phyloP scores from a whole-genome alignment of 2,329 filamentous ascomycete genomes.

The Alternaria dauci region DNA sequence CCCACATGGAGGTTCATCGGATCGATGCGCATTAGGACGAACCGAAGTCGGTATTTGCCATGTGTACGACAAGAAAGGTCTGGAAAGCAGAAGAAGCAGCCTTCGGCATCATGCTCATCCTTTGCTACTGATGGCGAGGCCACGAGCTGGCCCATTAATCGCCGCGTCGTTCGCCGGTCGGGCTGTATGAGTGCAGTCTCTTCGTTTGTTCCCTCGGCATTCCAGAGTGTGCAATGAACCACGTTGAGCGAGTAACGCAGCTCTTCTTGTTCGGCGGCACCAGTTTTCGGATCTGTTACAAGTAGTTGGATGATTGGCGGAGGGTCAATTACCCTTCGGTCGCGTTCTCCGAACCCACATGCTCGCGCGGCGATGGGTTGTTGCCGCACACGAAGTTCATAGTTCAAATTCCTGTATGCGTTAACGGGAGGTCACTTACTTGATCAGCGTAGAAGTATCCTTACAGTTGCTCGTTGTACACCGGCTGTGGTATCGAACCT shows the following conservation, averaged over 20 bases:
- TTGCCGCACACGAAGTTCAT: slow-evolving; percentile 71
- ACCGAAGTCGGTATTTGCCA: slow-evolving; percentile 77
- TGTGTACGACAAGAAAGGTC: slow-evolving; percentile 82
- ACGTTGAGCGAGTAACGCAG: slow-evolving; percentile 72
- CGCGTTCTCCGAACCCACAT: slow-evolving; percentile 83
- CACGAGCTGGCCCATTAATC: slow-evolving; percentile 81
- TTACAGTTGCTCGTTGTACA: slow-evolving; percentile 52
- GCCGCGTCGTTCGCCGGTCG: slow-evolving; percentile 74
- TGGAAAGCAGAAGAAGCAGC: slow-evolving; percentile 86
- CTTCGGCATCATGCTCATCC: slow-evolving; percentile 76
- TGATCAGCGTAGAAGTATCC: slow-evolving; percentile 32
- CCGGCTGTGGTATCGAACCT: slow-evolving; percentile 50
- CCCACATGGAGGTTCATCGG: slow-evolving; percentile 65
- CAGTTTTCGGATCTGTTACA: slow-evolving; percentile 66
- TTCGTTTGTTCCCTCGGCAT: slow-evolving; percentile 72
- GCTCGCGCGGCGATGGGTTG: slow-evolving; percentile 80
- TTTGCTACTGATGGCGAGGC: slow-evolving; percentile 78
- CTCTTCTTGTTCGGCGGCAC: slow-evolving; percentile 62
- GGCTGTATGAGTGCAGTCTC: slow-evolving; percentile 73
- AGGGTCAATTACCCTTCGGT: slow-evolving; percentile 82
- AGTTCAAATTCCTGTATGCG: slow-evolving; percentile 49
- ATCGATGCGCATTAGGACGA: slow-evolving; percentile 76
- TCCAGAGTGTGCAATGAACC: slow-evolving; percentile 79
- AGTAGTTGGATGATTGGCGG: slow-evolving; percentile 81
- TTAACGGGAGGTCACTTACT: slow-evolving; percentile 34